A percentile compares a stretch with the other conserved stretches of the same genome.
phyloP scores from a whole-genome alignment of 2,329 filamentous ascomycete genomes.

The Botrytis tulipae region DNA sequence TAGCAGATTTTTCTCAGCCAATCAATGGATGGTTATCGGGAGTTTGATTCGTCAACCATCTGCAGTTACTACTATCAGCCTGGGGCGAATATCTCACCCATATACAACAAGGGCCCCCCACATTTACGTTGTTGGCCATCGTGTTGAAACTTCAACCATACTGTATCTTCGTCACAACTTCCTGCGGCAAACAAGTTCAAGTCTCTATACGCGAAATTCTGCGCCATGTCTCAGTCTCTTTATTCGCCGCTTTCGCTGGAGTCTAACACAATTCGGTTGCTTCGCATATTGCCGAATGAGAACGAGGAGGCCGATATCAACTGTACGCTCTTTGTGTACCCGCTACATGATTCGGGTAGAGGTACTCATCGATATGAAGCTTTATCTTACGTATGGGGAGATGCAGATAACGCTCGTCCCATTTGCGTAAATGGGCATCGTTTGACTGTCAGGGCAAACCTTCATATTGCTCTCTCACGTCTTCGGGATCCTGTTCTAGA shows the following conservation, averaged over 20 bases:
- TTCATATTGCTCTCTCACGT: not conserved
- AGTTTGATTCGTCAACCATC: no score
- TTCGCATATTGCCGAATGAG: slow-evolving; percentile 19
- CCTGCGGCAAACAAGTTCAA: no score
- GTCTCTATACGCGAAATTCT: no score
- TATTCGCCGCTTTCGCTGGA: not conserved
- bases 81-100: no score
- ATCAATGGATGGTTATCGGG: no score
- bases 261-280: slow-evolving; percentile 16
- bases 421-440: not conserved
- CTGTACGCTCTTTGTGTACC: slow-evolving; percentile 19
- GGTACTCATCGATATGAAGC: slow-evolving; percentile 20
- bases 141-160: no score
- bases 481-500: not conserved
- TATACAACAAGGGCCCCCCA: no score
- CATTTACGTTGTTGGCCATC: not conserved
- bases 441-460: not conserved
- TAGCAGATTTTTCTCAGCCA: no score
- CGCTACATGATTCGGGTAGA: slow-evolving; percentile 22
- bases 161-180: no score
- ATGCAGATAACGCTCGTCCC: no score
- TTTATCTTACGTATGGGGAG: slow-evolving; percentile 3
- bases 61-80: no score
- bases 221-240: not conserved
- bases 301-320: not conserved